Percentiles rank a stretch among this genome's conserved stretches.
These are phyloP conservation scores for Phytomonas sp. DNA, from an alignment of 208 protist species.

Conservation along the genomic window DNA sequence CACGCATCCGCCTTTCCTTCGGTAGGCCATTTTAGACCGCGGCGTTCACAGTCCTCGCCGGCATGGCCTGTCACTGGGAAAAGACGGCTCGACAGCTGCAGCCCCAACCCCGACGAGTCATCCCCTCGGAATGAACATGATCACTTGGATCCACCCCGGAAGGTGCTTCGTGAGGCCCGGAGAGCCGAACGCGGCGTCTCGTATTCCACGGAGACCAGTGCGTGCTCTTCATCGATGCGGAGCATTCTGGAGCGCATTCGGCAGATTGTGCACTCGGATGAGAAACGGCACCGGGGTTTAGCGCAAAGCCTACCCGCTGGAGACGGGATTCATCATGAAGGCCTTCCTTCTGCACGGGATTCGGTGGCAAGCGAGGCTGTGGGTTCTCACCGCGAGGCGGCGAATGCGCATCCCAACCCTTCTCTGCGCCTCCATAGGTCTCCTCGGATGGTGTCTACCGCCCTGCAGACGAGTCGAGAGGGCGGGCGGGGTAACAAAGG, in stretches of 20 bases:
- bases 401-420: neutral
- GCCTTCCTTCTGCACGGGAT: neutral
- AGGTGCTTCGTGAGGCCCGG: neutral
- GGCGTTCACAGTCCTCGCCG: neutral
- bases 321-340: neutral
- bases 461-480: too few species aligned
- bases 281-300: neutral
- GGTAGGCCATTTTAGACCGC: neutral
- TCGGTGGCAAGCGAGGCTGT: neutral
- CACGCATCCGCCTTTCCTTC: neutral
- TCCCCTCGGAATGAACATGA: neutral
- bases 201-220: neutral
- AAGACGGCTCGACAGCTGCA: neutral
- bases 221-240: neutral
- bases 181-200: neutral
- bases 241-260: slow-evolving; percentile 10
- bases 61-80: neutral
- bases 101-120: neutral
- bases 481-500: too few species aligned
- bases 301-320: neutral
- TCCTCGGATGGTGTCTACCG: too few species aligned
- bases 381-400: neutral
- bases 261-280: neutral
- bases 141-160: neutral
- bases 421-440: too few species aligned